These are phyloP conservation scores for Amanita polypyramis DNA, from an alignment of 768 basidiomycete genomes.

Conservation along the genomic window DNA sequence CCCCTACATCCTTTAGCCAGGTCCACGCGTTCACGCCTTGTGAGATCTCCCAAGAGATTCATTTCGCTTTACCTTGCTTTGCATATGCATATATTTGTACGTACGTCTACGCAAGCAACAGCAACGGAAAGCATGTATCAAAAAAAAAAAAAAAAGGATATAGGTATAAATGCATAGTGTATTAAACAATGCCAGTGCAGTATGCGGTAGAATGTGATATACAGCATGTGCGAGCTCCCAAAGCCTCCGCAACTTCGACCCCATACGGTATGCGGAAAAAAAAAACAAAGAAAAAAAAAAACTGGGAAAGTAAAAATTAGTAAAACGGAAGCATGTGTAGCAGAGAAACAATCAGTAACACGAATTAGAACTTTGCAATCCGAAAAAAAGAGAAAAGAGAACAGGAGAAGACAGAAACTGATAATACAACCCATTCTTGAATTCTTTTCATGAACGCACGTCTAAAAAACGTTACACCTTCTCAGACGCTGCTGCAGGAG, in stretches of 20 bases:
- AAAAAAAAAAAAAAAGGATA: not conserved
- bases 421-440: slow-evolving; percentile 2
- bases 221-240: not conserved
- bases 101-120: not conserved
- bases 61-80: no score
- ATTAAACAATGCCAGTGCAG: not conserved
- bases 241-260: not conserved
- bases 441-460: not conserved
- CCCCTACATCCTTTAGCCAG: no score
- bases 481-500: slow-evolving; percentile 9
- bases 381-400: slow-evolving; percentile 5
- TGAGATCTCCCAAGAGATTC: no score
- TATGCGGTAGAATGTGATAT: not conserved
- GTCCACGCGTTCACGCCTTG: no score
- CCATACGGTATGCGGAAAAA: not conserved
- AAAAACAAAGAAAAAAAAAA: not conserved
- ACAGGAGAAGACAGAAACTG: slow-evolving; percentile 11
- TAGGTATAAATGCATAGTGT: slow-evolving; percentile 5
- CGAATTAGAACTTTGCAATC: slow-evolving; percentile 7
- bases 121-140: slow-evolving; percentile 3
- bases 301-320: slow-evolving; percentile 4
- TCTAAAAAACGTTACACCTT: not conserved
- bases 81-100: no score
- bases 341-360: no score
- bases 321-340: no score